phyloP scores from a whole-genome alignment of 2,329 filamentous ascomycete species.

The Alternaria sp. region DNA sequence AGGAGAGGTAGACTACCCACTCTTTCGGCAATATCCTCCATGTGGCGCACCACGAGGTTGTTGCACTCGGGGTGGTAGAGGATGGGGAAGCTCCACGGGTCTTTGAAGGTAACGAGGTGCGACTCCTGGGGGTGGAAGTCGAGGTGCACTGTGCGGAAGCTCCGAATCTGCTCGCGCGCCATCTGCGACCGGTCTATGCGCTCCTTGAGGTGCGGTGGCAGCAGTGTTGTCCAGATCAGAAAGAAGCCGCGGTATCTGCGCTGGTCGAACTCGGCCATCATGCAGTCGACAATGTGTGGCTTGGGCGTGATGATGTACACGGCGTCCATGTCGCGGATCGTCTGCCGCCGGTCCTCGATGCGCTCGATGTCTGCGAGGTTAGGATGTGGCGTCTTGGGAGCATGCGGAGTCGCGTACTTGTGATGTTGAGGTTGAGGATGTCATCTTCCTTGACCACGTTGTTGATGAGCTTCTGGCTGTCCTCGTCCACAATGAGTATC shows the following conservation, averaged over 20 bases:
- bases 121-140: conserved; percentile 93
- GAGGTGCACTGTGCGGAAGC: conserved; percentile 81
- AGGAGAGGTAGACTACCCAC: conserved; percentile 53
- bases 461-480: conserved; percentile 83
- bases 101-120: conserved; percentile 86
- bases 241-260: conserved; percentile 79
- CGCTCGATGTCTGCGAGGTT: conserved; percentile 81
- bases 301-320: conserved; percentile 89
- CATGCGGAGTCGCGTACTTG: conserved; percentile 66
- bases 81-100: conserved; percentile 94
- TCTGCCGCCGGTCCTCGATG: conserved; percentile 83
- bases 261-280: conserved; percentile 90
- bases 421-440: conserved; percentile 94
- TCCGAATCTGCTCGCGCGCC: conserved; percentile 76
- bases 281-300: conserved; percentile 87
- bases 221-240: conserved; percentile 83
- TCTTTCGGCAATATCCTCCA: conserved; percentile 87
- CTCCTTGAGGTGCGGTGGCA: conserved; percentile 72
- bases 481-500: conserved; percentile 87
- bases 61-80: conserved; percentile 93
- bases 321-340: conserved; percentile 90
- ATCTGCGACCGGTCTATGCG: conserved; percentile 75
- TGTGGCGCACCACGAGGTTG: conserved; percentile 78
- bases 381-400: conserved; percentile 18
- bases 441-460: conserved; percentile 95